These are phyloP conservation scores for Spiromastix sp. DNA, from an alignment of 2,329 filamentous ascomycete species.

Conservation along the genomic window DNA sequence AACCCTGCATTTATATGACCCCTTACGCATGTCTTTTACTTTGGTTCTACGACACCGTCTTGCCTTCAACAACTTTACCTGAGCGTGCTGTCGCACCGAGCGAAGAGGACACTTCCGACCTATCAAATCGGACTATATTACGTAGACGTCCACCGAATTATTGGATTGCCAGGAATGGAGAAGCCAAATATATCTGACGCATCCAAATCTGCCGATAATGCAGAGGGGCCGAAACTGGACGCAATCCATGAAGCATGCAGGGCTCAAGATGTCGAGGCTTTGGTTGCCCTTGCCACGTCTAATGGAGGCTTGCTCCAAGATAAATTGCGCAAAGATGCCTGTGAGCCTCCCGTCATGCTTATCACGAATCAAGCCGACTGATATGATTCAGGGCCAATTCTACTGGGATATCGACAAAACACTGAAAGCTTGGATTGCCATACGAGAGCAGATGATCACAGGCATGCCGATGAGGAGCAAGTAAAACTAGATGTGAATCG, in stretches of 20 bases:
- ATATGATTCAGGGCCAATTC: slow-evolving; percentile 35
- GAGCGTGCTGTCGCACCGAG: too few relatives aligned
- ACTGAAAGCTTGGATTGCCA: slow-evolving; percentile 7
- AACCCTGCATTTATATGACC: too few relatives aligned
- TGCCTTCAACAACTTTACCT: too few relatives aligned
- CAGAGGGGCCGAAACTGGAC: slow-evolving; percentile 37
- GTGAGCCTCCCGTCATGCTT: slow-evolving; percentile 43
- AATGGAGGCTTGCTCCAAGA: slow-evolving; percentile 59
- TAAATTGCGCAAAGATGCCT: slow-evolving; percentile 60
- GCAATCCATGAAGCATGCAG: slow-evolving; percentile 52
- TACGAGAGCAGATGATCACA: slow-evolving; percentile 52
- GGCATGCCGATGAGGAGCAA: slow-evolving; percentile 82
- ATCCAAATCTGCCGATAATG: too few relatives aligned
- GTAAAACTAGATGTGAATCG: slow-evolving; percentile 86
- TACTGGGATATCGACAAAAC: slow-evolving; percentile 32
- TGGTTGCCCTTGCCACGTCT: slow-evolving; percentile 51
- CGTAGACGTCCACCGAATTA: too few relatives aligned
- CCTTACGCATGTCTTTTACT: too few relatives aligned
- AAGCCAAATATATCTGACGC: too few relatives aligned
- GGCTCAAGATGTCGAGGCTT: slow-evolving; percentile 43
- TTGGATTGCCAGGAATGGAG: too few relatives aligned
- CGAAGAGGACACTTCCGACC: too few relatives aligned
- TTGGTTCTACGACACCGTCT: too few relatives aligned
- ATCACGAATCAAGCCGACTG: slow-evolving; percentile 3
- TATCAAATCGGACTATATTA: too few relatives aligned